phyloP scores from a whole-genome alignment of 2,329 filamentous ascomycete genomes.

The Cladosporium colombiae region DNA sequence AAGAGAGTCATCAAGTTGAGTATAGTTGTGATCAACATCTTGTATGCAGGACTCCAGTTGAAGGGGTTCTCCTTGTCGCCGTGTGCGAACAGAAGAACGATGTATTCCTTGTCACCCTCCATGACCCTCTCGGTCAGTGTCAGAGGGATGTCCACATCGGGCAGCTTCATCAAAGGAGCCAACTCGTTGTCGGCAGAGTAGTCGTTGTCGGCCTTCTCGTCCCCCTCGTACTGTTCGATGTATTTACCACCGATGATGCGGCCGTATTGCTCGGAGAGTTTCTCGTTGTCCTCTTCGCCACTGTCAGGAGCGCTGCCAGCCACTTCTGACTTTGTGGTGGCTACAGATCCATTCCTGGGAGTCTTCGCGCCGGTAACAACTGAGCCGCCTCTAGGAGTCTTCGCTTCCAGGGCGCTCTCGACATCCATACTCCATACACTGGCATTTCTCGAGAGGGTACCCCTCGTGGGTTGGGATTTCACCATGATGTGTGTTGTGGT shows the following conservation, averaged over 20 bases:
- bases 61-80: conserved; percentile 54
- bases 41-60: conserved; percentile 49
- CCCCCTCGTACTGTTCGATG: conserved; percentile 37
- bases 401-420: conserved; percentile 14
- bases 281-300: conserved; percentile 26
- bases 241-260: conserved; percentile 45
- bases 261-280: conserved; percentile 30
- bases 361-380: conserved; percentile 10
- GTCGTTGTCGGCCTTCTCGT: conserved; percentile 35
- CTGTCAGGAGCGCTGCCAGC: conserved; percentile 25
- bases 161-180: conserved; percentile 45
- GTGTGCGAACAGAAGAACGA: conserved; percentile 49
- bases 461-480: conserved; percentile 11
- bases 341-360: conserved; percentile 15
- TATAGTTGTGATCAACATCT: conserved; percentile 49
- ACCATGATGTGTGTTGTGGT: conserved; percentile 15
- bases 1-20: conserved; percentile 57
- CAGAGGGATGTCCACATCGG: conserved; percentile 50
- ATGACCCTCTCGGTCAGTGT: conserved; percentile 47
- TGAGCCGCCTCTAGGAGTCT: conserved; percentile 15
- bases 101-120: conserved; percentile 47
- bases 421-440: conserved; percentile 14
- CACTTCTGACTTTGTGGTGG: conserved; percentile 11
- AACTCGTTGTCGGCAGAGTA: conserved; percentile 34
- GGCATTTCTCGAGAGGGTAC: conserved; percentile 12